Conservation (phyloP, 331 rosid genomes). For the Dryas integrifolia region DNA sequence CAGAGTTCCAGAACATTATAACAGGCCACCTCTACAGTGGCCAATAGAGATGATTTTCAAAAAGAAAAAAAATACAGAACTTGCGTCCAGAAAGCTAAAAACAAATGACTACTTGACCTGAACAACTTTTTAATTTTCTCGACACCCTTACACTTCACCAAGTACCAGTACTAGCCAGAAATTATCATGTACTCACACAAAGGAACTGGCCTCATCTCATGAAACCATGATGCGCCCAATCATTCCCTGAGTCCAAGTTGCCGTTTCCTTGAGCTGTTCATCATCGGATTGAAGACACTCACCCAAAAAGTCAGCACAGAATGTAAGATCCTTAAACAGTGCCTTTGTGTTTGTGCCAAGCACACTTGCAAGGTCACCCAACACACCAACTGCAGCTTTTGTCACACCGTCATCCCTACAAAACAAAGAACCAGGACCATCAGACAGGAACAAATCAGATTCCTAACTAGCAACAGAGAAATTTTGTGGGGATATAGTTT, state of each 20-base stretch:
- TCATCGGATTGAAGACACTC: conserved; percentile 43
- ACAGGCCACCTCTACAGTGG: conserved; percentile 13
- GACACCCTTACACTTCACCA: neutral
- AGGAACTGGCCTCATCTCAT: conserved; percentile 16
- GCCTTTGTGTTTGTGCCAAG: conserved; percentile 33
- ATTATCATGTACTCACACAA: conserved; percentile 3
- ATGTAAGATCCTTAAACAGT: conserved; percentile 23
- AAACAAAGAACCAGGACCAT: neutral
- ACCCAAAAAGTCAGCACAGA: conserved; percentile 29
- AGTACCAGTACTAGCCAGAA: neutral
- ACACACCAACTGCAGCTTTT: conserved; percentile 40
- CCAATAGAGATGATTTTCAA: neutral
- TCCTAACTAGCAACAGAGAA: neutral
- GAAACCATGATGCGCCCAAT: conserved; percentile 35
- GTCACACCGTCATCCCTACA: conserved; percentile 42
- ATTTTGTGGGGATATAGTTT: neutral
- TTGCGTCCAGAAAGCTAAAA: conserved; percentile 2
- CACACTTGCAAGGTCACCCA: conserved; percentile 47
- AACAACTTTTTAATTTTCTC: neutral
- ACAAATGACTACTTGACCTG: conserved; percentile 7
- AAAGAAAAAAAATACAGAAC: conserved; percentile 4
- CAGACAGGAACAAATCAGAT: neutral
- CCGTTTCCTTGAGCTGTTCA: conserved; percentile 35
- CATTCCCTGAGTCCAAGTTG: conserved; percentile 39
- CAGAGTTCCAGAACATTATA: conserved; percentile 21